phyloP scores from a whole-genome alignment of 1,284 basidiomycete species.

The Takashimella koratensis region DNA sequence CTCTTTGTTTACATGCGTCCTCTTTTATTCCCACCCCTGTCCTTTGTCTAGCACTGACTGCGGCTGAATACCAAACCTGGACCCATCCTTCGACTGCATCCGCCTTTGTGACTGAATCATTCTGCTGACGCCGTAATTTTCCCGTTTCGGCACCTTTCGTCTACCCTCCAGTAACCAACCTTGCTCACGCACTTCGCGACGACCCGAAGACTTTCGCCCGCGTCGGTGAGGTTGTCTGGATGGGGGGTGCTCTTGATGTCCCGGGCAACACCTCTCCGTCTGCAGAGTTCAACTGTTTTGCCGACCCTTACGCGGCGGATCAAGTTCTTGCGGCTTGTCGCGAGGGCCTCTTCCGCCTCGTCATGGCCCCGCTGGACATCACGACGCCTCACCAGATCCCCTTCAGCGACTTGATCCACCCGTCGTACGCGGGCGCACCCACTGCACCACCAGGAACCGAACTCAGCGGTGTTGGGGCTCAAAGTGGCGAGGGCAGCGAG shows the following conservation, averaged over 20 bases:
- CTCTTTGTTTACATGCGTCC: neutral
- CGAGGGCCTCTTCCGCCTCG: constrained; percentile 52
- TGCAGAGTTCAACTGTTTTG: constrained; percentile 91
- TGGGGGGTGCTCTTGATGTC: constrained; percentile 95
- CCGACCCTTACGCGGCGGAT: constrained; percentile 81
- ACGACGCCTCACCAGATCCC: constrained; percentile 73
- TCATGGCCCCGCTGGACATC: constrained; percentile 74
- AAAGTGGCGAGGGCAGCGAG: neutral
- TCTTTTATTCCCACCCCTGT: neutral
- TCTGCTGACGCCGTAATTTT: too few species aligned
- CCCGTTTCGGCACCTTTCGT: too few species aligned
- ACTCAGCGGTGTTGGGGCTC: constrained; percentile 5
- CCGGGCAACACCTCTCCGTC: constrained; percentile 82
- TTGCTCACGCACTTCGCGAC: constrained; percentile 64
- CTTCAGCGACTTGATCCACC: constrained; percentile 59
- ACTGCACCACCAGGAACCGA: constrained; percentile 8
- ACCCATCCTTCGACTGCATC: too few species aligned
- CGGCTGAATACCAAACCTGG: too few species aligned
- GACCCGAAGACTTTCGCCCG: constrained; percentile 59
- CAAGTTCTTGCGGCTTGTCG: constrained; percentile 47
- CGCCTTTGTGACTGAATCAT: too few species aligned
- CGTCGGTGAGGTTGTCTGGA: constrained; percentile 69
- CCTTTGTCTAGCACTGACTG: neutral
- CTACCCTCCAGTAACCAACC: constrained; percentile 63
- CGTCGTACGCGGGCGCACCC: constrained; percentile 53